Percentiles rank a stretch among this genome's conserved stretches.
These are phyloP conservation scores for Entomortierella beljakovae DNA, from an alignment of 192 early-diverging fungal species.

Conservation along the genomic window DNA sequence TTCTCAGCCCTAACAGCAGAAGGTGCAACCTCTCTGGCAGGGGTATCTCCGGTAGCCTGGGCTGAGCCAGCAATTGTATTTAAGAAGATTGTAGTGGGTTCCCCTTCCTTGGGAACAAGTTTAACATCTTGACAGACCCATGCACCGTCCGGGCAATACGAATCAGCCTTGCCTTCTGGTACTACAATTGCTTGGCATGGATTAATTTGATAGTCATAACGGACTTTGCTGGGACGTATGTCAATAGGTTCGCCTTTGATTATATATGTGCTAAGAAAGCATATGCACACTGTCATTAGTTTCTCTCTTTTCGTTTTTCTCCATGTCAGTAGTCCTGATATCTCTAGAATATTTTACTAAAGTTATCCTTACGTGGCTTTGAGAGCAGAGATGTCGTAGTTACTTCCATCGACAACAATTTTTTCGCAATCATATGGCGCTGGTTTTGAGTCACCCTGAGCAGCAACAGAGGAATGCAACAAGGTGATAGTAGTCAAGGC, in stretches of 20 bases:
- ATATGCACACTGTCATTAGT: background rate
- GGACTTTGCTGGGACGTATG: slow-evolving; percentile 22
- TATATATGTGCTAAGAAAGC: slow-evolving; percentile 17
- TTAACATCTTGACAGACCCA: slow-evolving; percentile 52
- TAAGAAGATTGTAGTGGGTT: slow-evolving; percentile 16
- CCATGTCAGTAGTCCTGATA: background rate
- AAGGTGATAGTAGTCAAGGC: slow-evolving; percentile 6
- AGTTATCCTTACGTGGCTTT: slow-evolving; percentile 22
- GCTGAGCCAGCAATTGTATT: slow-evolving; percentile 36
- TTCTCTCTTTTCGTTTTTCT: background rate
- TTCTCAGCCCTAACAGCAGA: slow-evolving; percentile 12
- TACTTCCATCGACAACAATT: slow-evolving; percentile 12
- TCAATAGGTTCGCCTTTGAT: slow-evolving; percentile 19
- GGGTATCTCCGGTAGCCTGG: slow-evolving; percentile 16
- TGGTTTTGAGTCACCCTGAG: background rate
- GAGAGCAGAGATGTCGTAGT: slow-evolving; percentile 38
- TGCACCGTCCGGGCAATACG: slow-evolving; percentile 16
- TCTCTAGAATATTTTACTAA: too few species aligned
- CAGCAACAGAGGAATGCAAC: background rate
- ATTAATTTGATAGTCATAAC: slow-evolving; percentile 37
- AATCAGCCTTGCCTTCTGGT: slow-evolving; percentile 27
- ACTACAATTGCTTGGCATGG: slow-evolving; percentile 41
- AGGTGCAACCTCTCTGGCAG: slow-evolving; percentile 37
- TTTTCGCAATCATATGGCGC: slow-evolving; percentile 25
- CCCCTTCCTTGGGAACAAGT: slow-evolving; percentile 10